phyloP scores from a whole-genome alignment of 2,329 filamentous ascomycete species.

The Stenocarpella maydis region DNA sequence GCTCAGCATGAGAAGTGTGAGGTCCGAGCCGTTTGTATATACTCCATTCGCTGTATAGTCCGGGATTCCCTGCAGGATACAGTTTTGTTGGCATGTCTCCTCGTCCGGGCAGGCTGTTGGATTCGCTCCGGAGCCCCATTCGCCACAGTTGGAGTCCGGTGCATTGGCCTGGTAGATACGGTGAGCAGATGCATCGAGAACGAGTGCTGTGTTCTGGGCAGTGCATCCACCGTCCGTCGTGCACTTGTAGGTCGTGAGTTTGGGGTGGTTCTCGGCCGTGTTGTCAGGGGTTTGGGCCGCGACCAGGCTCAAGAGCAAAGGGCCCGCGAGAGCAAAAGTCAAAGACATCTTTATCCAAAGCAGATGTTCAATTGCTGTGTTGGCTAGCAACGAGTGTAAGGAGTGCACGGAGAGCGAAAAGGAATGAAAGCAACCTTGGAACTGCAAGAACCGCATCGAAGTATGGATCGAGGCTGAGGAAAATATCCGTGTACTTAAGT shows the following conservation, averaged over 20 bases:
- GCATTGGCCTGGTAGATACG: slow-evolving; percentile 52
- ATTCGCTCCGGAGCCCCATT: slow-evolving; percentile 48
- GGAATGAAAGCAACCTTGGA: too few relatives aligned
- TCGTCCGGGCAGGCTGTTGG: slow-evolving; percentile 57
- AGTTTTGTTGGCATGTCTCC: slow-evolving; percentile 61
- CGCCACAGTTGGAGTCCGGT: slow-evolving; percentile 44
- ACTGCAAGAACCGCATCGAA: background rate
- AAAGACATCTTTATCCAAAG: background rate
- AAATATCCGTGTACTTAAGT: background rate
- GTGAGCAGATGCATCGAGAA: slow-evolving; percentile 58
- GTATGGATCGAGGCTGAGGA: background rate
- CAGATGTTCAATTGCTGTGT: background rate
- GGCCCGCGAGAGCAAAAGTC: background rate
- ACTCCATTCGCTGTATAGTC: slow-evolving; percentile 53
- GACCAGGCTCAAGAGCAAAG: slow-evolving; percentile 15
- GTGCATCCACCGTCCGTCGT: slow-evolving; percentile 58
- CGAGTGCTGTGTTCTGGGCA: slow-evolving; percentile 55
- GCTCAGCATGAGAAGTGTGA: slow-evolving; percentile 44
- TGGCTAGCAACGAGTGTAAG: background rate
- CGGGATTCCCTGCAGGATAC: slow-evolving; percentile 59
- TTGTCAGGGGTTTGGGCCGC: slow-evolving; percentile 34
- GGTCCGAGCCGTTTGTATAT: slow-evolving; percentile 42
- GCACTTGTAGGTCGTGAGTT: slow-evolving; percentile 60
- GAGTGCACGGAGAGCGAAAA: background rate
- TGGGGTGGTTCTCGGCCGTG: slow-evolving; percentile 57